These are phyloP conservation scores for Cylindrotheca fusiformis DNA, from an alignment of 108 stramenopile species.

Conservation along the genomic window DNA sequence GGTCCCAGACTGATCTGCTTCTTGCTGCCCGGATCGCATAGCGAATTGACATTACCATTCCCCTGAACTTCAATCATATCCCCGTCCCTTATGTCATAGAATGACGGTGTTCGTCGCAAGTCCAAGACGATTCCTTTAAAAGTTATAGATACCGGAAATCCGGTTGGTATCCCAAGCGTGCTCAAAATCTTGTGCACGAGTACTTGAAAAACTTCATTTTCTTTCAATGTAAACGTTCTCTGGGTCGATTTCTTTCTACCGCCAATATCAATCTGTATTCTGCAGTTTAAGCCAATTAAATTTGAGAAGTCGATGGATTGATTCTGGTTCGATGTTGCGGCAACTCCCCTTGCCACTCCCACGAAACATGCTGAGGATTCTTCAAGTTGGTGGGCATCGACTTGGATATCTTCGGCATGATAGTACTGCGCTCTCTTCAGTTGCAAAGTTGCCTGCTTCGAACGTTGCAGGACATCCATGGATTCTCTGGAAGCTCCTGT, in stretches of 20 bases:
- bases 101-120: conserved; percentile 40
- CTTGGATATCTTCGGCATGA: conserved; percentile 54
- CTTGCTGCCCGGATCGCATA: conserved; percentile 7
- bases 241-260: conserved; percentile 7
- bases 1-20: not conserved
- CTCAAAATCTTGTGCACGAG: conserved; percentile 20
- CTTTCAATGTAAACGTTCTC: conserved; percentile 17
- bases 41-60: conserved; percentile 1
- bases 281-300: conserved; percentile 5
- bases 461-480: conserved; percentile 14
- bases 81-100: conserved; percentile 71
- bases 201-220: conserved; percentile 24
- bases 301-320: conserved; percentile 5
- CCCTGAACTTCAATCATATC: conserved; percentile 56
- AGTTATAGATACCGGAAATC: conserved; percentile 11
- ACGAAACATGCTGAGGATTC: too few relatives aligned
- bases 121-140: conserved; percentile 59
- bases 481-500: conserved; percentile 2
- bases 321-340: not conserved
- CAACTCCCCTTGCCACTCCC: not conserved
- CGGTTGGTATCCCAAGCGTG: conserved; percentile 17
- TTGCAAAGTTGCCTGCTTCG: conserved; percentile 17
- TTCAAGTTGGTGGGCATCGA: conserved; percentile 16
- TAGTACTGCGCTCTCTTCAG: conserved; percentile 46
- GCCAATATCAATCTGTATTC: conserved; percentile 7